Evolutionary conservation across 257 asterid genomes (phyloP), one percentile per base, ranked within the genome.

Genomic region (Solanum raphanifolium): DNA sequence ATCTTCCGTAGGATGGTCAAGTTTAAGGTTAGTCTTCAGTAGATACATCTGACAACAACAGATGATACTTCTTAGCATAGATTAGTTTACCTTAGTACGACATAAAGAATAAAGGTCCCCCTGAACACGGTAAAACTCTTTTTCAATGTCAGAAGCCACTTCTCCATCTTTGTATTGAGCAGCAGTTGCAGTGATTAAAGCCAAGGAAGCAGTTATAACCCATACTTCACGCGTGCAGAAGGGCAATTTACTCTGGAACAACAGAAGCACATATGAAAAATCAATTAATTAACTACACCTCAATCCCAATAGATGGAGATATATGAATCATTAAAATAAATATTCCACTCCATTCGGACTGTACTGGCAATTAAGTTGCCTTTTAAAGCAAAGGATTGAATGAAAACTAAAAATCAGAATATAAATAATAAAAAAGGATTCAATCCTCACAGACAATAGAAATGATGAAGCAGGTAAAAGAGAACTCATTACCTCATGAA

Each of bases 191-290:
- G 89, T 86, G 29, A 96, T 93, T 94, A 96, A 90, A 86, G 93
- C 94, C 94, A 95, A 90, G 93, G 99, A 96, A 90, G 98, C 99
- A 38, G 95, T 95, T 89, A 96, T 90, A 34, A 97, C 98, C 99
- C 99, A 97, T 38, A 95, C 99, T 95, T 97, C 99, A 75, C 99
- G 99, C 94, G 93, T 90, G 88, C 99, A 97, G 93, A 96, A 97
- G 25, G 99, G 99, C 90, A 97, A 90, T 86, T 74, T 89, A 83
- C 92, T 92, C 99, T 97, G 96, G 35, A 82, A 88, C 55, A 91
- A 82, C 62, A 87, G 83, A 85, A 83, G 31, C 68, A 31, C 86
- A 82, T 20, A 48, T 48, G 69, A 82, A 31, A 82, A 46, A 48
- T 16, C 69, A 82, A 29, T 82, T 82, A 48, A 82, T 82, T 6